Evolutionary conservation across 495 filamentous ascomycete genomes (phyloP), one percentile per base, ranked within the genome.

Genomic region (Penicillium maclennaniae): DNA sequence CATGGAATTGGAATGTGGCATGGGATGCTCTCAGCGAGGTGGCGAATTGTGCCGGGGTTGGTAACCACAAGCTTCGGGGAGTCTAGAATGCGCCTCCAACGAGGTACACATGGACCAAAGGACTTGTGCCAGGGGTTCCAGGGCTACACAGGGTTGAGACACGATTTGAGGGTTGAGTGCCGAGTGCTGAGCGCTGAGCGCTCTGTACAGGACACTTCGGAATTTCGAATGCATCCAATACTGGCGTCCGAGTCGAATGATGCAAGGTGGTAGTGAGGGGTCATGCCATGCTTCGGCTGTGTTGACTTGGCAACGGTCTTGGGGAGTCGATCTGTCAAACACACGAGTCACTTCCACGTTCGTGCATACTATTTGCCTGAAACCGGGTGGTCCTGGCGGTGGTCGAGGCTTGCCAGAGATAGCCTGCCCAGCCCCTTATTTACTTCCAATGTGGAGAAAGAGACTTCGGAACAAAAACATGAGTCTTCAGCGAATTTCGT

Each of bases 271-370:
- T 44, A 42, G 12, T 17, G 43, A 55, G 16, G 23, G 46, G 27
- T 43, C 38, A 36, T 38, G 19, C 23, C 49, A 43, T 43, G 17
- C n/a, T 27, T 43, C 19, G 14, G 15, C 15, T 34, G 31, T 46
- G 58, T 60, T 60, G 58, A 56, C 58, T 60, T 44, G 53, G 58
- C 58, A 60, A 60, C 58, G 25, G 49, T 31, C n/a, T 47, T 14
- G 19, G 17, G 49, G 17, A 47, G 37, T 44, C 27, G 53, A 60
- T 49, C 49, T 56, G 49, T 60, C 58, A 40, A 42, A 56, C 38
- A 40, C 38, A 40, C 19, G 38, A 40, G 38, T 40, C 19, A 20
- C 38, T 34, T 31, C 37, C 23, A 23, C 23, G 23, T 23, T 23
- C 23, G 23, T 23, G 23, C 23, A 5, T 23, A 23, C 23, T 23